Evolutionary conservation across 345 rosid genomes (phyloP), one percentile per base, ranked within the genome.

Genomic region (Gossypium sturtianum): DNA sequence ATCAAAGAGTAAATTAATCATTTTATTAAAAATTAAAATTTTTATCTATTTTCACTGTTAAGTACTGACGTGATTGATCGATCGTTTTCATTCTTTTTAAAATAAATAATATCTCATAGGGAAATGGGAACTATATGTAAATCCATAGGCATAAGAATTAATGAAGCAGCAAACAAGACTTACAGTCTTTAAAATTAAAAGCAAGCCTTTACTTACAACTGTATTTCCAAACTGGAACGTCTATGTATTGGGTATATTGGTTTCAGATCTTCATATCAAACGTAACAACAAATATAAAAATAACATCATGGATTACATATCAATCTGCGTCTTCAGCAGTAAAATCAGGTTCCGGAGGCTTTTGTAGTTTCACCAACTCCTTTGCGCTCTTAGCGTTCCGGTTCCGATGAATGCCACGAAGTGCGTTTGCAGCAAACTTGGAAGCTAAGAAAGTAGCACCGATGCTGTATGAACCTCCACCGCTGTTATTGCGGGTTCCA

Each of bases 341-440:
- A 79, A 94, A 94, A 86, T 94, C 98, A 22, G 98, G 98, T 64
- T 94, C 98, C 0, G 97, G 89, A 69, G 98, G 98, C 79, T 94
- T 94, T 87, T 84, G 95, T 45, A 90, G 82, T 72, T 83, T 88
- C 87, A 91, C 91, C 74, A 91, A 65, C 58, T 89, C 95, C 79
- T 85, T 79, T 11, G 97, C 89, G 44, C 80, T 86, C 83, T 87
- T 91, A 25, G 91, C 98, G 16, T 71, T 89, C 56, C 98, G 86
- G 73, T 89, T 93, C 52, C 91, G 78, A 49, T 93, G 96, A 74
- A 94, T 83, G 25, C 93, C 94, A 0, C 94, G 98, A 66, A 95
- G 96, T 0, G 99, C 98, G 62, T 95, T 95, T 2, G 96, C 96
- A 0, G 98, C 99, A 73, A 95, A 95, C 77, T 84, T 86, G 29